A percentile compares a stretch with the other conserved stretches of the same genome.
Evolutionary conservation across 805 yeast species (phyloP).

Genomic region (Scheffersomyces stipitis): DNA sequence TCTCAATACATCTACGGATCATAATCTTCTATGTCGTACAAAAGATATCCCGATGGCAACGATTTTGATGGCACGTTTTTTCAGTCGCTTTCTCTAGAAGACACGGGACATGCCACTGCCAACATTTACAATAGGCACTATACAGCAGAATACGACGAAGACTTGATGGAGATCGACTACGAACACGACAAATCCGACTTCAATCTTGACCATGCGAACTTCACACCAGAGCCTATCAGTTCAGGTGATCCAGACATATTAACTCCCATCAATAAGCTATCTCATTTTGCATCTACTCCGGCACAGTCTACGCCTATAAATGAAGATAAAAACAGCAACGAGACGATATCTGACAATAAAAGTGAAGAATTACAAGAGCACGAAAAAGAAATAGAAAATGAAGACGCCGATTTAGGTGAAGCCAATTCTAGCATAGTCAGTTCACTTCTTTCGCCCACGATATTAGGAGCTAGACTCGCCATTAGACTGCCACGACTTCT

Average conservation of each 20-base stretch:
- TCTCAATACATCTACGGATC: too few species aligned
- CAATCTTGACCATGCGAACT: neutral
- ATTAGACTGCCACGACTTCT: constrained; percentile 27
- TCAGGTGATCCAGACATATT: constrained; percentile 20
- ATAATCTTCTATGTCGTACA: neutral
- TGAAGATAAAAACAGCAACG: neutral
- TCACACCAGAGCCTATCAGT: neutral
- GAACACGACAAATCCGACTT: too few species aligned
- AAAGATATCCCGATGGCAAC: neutral
- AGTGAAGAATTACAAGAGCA: neutral
- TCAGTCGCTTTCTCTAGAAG: constrained; percentile 25
- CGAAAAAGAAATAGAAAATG: neutral
- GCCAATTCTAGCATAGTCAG: constrained; percentile 7
- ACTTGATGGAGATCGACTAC: constrained; percentile 18
- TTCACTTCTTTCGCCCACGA: constrained; percentile 34
- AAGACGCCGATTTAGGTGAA: constrained; percentile 3
- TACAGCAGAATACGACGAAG: constrained; percentile 10
- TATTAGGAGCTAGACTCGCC: constrained; percentile 42
- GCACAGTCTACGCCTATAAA: neutral
- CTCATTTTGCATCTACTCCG: neutral
- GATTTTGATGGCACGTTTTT: constrained; percentile 25
- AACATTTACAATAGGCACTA: constrained; percentile 1
- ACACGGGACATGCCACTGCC: constrained; percentile 7
- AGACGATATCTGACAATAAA: too few species aligned
- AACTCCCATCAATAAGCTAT: constrained; percentile 5